Conservation (phyloP, 108 stramenopile species). For the Schizochytrium sp. region DNA sequence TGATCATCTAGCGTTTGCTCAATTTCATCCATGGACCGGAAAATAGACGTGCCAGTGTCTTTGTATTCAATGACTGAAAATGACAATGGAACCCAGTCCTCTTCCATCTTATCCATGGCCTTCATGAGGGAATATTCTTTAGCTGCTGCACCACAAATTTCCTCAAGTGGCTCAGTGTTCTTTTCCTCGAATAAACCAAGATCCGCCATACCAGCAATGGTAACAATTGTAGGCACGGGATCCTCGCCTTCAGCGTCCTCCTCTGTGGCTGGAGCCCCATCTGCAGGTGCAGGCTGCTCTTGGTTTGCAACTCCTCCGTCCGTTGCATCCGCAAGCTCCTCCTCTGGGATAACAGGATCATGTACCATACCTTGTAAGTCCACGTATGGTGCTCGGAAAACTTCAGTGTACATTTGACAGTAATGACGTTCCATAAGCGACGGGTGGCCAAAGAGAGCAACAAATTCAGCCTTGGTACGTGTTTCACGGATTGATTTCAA, state of each 20-base stretch:
- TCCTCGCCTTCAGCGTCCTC: not conserved
- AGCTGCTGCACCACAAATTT: constrained; percentile 64
- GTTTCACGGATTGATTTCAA: not conserved
- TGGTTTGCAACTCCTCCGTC: not conserved
- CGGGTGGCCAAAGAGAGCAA: constrained; percentile 54
- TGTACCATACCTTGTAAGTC: not conserved
- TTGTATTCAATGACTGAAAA: constrained; percentile 53
- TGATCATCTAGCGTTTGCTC: constrained; percentile 63
- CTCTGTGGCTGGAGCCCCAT: not conserved
- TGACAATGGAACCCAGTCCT: constrained; percentile 58
- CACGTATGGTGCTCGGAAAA: constrained; percentile 26
- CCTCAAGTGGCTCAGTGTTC: constrained; percentile 42
- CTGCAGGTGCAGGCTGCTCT: not conserved
- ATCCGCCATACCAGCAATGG: constrained; percentile 49
- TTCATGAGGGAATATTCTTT: constrained; percentile 66
- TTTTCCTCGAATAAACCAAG: constrained; percentile 12
- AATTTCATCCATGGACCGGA: constrained; percentile 45
- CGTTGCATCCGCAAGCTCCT: not conserved
- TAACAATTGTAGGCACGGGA: constrained; percentile 36
- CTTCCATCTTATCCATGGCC: constrained; percentile 64
- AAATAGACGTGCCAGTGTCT: constrained; percentile 65
- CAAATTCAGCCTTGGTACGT: constrained; percentile 35
- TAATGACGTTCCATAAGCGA: constrained; percentile 18
- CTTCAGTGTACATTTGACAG: constrained; percentile 22
- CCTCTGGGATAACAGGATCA: not conserved